Evolutionary conservation across 208 protist genomes (phyloP).

Genomic region (Trypanosomatidae sp.): DNA sequence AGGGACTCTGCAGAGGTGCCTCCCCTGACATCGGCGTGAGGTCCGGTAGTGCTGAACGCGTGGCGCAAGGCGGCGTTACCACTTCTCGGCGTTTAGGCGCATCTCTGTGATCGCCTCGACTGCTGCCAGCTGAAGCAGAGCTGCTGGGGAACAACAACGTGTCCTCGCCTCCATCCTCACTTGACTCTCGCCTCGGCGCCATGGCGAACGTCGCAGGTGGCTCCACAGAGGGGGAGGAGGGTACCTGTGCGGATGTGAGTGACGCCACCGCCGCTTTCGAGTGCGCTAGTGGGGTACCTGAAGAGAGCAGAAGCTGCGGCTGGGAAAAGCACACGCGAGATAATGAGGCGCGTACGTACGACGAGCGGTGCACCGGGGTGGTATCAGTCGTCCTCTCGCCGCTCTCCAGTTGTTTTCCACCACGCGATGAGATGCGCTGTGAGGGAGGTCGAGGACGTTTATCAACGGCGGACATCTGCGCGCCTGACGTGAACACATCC

Average conservation of each 20-base stretch:
- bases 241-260: neutral
- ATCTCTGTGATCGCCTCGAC: neutral
- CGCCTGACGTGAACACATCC: neutral
- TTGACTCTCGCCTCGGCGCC: neutral
- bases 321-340: conserved; percentile 20
- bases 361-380: neutral
- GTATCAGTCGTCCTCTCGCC: neutral
- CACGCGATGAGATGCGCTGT: neutral
- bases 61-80: neutral
- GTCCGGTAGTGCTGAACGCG: neutral
- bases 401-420: too few relatives aligned
- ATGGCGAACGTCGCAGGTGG: neutral
- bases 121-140: neutral
- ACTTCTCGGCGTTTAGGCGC: neutral
- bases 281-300: neutral
- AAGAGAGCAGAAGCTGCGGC: conserved; percentile 11
- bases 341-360: neutral
- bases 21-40: neutral
- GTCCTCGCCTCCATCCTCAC: conserved; percentile 13
- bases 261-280: neutral
- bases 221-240: neutral
- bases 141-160: conserved; percentile 17
- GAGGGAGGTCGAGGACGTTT: neutral
- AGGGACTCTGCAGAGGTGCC: neutral
- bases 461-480: neutral